Conservation (phyloP, 2,329 filamentous ascomycete species). For the Acarospora socialis region DNA sequence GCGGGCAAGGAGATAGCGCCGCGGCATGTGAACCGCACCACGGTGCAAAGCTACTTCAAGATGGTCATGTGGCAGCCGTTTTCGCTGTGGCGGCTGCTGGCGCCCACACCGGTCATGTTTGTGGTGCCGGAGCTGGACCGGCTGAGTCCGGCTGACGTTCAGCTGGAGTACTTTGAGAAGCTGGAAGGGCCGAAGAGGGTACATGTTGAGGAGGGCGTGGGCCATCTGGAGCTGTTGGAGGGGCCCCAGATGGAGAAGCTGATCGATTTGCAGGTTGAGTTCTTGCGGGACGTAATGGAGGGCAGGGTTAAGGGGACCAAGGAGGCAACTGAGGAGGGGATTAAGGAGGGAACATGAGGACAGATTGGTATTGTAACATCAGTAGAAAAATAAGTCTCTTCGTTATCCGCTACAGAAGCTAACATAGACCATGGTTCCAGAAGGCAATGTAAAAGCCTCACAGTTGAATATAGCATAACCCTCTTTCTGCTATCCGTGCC, state of each 20-base stretch:
- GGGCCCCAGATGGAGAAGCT: conserved; percentile 14
- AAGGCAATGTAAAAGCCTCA: too few species aligned
- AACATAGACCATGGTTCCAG: too few species aligned
- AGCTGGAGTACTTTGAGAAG: conserved; percentile 14
- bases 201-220: conserved; percentile 15
- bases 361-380: too few species aligned
- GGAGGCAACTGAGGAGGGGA: too few species aligned
- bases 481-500: too few species aligned
- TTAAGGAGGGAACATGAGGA: too few species aligned
- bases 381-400: too few species aligned
- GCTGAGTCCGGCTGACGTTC: conserved; percentile 15
- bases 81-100: conserved; percentile 12
- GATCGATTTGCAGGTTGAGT: conserved; percentile 14
- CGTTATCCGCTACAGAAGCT: too few species aligned
- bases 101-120: conserved; percentile 16
- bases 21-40: conserved; percentile 15
- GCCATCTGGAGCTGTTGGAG: conserved; percentile 18
- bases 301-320: background rate
- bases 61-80: conserved; percentile 16
- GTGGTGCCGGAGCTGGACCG: conserved; percentile 18
- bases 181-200: conserved; percentile 15
- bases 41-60: conserved; percentile 21
- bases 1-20: conserved; percentile 5
- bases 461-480: too few species aligned
- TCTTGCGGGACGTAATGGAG: conserved; percentile 6